These are phyloP conservation scores for Blastosporella zonata DNA, from an alignment of 1,284 basidiomycete species.

Conservation along the genomic window DNA sequence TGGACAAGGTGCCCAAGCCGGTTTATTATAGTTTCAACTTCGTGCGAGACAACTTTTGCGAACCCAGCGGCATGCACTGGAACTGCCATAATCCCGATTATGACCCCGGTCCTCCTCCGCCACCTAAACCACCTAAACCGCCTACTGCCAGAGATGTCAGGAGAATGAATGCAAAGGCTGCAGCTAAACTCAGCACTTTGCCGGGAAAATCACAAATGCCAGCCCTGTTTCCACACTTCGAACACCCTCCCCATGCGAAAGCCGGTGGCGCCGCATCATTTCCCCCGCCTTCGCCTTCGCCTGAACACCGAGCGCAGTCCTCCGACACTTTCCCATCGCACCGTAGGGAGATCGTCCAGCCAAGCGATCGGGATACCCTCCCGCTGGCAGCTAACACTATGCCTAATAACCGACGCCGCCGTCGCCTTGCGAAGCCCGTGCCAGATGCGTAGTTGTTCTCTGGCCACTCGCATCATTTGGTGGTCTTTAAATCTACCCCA, in stretches of 20 bases:
- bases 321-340: neutral
- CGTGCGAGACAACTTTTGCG: conserved; percentile 41
- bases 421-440: neutral
- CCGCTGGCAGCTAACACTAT: neutral
- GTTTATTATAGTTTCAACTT: conserved; percentile 58
- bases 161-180: conserved; percentile 6
- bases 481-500: neutral
- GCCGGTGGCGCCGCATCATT: neutral
- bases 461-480: neutral
- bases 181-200: neutral
- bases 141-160: conserved; percentile 17
- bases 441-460: neutral
- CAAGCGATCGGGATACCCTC: neutral
- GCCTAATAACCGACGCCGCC: neutral
- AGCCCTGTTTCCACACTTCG: too few species aligned
- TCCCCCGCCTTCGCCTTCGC: neutral
- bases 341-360: neutral
- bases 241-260: neutral
- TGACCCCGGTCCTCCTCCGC: conserved; percentile 64
- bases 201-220: neutral
- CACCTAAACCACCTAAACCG: conserved; percentile 30
- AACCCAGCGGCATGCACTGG: conserved; percentile 47
- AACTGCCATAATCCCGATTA: conserved; percentile 58
- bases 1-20: conserved; percentile 39
- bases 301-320: neutral